Base-by-base conservation (phyloP, 2,329 filamentous ascomycete species). In the Emydomyces testavorans region DNA sequence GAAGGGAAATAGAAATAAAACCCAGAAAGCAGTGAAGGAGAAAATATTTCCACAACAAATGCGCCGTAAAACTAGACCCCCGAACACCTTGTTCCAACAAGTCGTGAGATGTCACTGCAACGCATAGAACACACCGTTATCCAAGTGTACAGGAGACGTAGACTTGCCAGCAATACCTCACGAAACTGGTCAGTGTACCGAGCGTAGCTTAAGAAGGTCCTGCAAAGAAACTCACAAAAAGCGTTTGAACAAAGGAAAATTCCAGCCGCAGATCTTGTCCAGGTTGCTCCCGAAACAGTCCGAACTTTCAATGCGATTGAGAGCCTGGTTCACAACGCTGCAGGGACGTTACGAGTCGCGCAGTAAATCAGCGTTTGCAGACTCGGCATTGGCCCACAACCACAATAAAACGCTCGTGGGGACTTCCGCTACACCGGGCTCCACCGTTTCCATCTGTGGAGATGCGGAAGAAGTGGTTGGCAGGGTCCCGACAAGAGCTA, bases 401-500 rank as follows among this genome's bases (percentile, higher is more conserved):
- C 36, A 86, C 76, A 56, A 87, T 85, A 57, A 82, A 85, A 54
- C 82, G 74, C 62, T 86, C 82, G 62, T 87, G 83, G 23, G 83
- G 83, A 0, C 80, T 76, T 48, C 74, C 72, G 4, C 74, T 59
- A 56, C 83, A 87, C 26, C 74, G 69, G 26, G 71, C 65, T 50
- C 78, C 73, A 53, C 71, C 73, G 60, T 71, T 77, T 48, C 81
- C 82, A 57, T 87, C 83, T 45, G 81, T 71, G 1, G 78, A 78
- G 1, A 80, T 85, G 54, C 77, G 73, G 62, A 83, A 81, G 65
- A 85, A 85, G 63, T 87, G 83, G 13, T 76, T 72, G 34, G 77
- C 78, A 0, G 82, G 82, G 59, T 85, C 80, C 49, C 74, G 65
- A 59, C 83, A 87, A 36, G 77, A 73, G 49, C 79, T 80, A 67